These are phyloP conservation scores for Malus sylvestris DNA, from an alignment of 306 rosid genomes.

Conservation along the genomic window DNA sequence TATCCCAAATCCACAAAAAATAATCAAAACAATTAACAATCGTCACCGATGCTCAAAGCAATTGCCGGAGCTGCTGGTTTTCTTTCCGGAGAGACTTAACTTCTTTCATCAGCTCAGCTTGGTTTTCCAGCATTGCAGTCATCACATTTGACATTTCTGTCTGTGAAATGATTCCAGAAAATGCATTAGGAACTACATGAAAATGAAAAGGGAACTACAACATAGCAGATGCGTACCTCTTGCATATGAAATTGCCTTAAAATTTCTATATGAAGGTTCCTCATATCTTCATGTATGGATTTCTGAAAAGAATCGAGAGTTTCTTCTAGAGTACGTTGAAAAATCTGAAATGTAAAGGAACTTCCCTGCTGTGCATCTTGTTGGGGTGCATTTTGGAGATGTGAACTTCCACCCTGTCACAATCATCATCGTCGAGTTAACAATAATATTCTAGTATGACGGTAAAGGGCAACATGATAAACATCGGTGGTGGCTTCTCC, in stretches of 20 bases:
- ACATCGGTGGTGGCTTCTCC: not conserved
- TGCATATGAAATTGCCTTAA: conserved; percentile 92
- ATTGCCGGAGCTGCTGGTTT: conserved; percentile 79
- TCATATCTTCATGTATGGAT: conserved; percentile 81
- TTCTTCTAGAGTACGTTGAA: conserved; percentile 85
- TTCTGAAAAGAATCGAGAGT: conserved; percentile 78
- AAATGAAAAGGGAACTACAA: not conserved
- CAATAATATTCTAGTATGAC: not conserved
- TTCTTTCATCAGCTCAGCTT: conserved; percentile 84
- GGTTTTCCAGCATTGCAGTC: conserved; percentile 72
- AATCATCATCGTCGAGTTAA: conserved; percentile 18
- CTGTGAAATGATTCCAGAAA: conserved; percentile 33
- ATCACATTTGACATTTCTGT: conserved; percentile 52
- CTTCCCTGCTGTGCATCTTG: conserved; percentile 69
- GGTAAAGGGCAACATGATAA: conserved; percentile 7
- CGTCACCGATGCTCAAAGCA: conserved; percentile 53
- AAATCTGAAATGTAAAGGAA: conserved; percentile 87
- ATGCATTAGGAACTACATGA: conserved; percentile 7
- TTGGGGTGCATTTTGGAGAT: conserved; percentile 48
- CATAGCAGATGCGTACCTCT: conserved; percentile 56
- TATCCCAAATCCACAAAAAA: conserved; percentile 6
- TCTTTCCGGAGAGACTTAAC: conserved; percentile 77
- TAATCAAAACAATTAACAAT: conserved; percentile 7
- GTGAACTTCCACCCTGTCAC: conserved; percentile 58
- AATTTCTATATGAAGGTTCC: conserved; percentile 94